Percentiles rank a stretch among this genome's conserved stretches.
These are phyloP conservation scores for Murraya koenigii DNA, from an alignment of 345 rosid genomes.

Conservation along the genomic window DNA sequence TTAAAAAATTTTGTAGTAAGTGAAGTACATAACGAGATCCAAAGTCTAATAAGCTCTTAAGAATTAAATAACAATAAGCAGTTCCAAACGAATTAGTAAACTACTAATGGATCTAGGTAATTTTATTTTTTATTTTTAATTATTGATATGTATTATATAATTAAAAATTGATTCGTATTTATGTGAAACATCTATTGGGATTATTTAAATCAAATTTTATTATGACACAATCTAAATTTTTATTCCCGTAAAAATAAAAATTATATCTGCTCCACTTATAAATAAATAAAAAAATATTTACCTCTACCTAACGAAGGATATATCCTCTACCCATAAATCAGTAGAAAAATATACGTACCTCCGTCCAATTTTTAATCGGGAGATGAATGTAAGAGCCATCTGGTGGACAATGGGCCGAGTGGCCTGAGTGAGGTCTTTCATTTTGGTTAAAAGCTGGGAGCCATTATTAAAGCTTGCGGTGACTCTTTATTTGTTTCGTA, in stretches of 20 bases:
- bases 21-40: slow-evolving; percentile 1
- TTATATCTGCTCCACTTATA: accelerated
- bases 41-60: not conserved
- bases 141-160: accelerated
- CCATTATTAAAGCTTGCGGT: slow-evolving; percentile 3
- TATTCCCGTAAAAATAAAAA: no score
- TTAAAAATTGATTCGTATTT: no score
- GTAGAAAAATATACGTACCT: no score
- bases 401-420: no score
- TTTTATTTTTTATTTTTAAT: no score
- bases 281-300: no score
- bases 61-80: not conserved
- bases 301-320: accelerated
- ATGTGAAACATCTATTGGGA: accelerated
- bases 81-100: not conserved
- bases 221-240: accelerated
- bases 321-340: no score
- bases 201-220: no score
- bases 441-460: not conserved
- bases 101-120: not conserved
- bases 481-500: not conserved
- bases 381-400: accelerated
- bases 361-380: no score
- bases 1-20: not conserved
- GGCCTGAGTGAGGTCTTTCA: no score